Conservation (phyloP, 2,329 filamentous ascomycete genomes). For the Tolypocladium endophyticum region DNA sequence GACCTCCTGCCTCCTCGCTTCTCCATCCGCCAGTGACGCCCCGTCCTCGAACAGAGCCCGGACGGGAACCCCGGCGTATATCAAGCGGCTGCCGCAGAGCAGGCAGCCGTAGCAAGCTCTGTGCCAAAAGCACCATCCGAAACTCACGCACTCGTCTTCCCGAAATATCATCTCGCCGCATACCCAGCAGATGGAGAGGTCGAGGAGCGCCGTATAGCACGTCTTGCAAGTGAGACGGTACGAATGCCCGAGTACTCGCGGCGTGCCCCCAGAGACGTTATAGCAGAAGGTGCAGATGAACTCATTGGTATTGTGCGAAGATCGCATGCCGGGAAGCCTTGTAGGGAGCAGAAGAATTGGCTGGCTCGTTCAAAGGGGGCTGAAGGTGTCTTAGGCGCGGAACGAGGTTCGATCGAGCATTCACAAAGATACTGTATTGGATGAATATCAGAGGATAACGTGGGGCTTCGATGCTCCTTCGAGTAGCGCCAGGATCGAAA, state of each 20-base stretch:
- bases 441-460: background rate
- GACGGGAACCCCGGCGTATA: slow-evolving; percentile 24
- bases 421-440: background rate
- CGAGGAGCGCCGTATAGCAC: slow-evolving; percentile 37
- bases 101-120: slow-evolving; percentile 45
- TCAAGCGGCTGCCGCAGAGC: slow-evolving; percentile 32
- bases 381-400: background rate
- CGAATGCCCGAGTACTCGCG: slow-evolving; percentile 31
- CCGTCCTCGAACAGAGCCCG: slow-evolving; percentile 20
- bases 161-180: slow-evolving; percentile 45
- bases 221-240: slow-evolving; percentile 36
- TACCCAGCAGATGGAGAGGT: slow-evolving; percentile 47
- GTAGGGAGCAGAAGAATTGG: background rate
- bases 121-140: slow-evolving; percentile 55
- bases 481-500: background rate
- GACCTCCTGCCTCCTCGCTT: slow-evolving; percentile 27
- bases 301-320: background rate
- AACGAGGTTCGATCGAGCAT: background rate
- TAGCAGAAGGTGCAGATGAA: slow-evolving; percentile 50
- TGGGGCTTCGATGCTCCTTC: background rate
- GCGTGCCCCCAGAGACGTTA: slow-evolving; percentile 24
- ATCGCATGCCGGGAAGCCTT: background rate
- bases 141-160: slow-evolving; percentile 42
- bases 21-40: background rate
- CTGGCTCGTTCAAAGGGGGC: background rate